These are phyloP conservation scores for Cucurbita ficifolia DNA, from an alignment of 306 rosid genomes.

Conservation along the genomic window DNA sequence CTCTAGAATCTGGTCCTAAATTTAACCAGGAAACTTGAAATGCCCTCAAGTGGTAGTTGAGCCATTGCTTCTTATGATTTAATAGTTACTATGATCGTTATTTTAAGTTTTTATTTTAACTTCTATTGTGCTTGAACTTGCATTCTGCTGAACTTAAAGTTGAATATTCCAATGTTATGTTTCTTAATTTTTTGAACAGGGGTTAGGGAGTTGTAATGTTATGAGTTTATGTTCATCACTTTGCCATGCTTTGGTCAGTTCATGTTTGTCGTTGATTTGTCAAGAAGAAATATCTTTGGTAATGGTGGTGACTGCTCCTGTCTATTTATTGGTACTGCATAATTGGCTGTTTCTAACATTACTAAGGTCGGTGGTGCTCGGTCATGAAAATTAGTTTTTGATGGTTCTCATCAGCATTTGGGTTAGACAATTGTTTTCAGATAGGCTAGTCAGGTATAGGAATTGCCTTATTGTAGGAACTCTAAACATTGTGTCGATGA, in stretches of 20 bases:
- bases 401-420: background rate
- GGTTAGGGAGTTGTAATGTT: no score
- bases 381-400: background rate
- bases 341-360: background rate
- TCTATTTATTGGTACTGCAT: background rate
- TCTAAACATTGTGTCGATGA: background rate
- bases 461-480: background rate
- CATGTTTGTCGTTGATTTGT: background rate
- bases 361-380: background rate
- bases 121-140: background rate
- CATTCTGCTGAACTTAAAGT: background rate
- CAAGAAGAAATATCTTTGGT: background rate
- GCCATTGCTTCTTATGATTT: background rate
- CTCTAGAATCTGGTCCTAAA: conserved; percentile 1
- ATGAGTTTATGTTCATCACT: background rate
- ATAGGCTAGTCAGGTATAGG: background rate
- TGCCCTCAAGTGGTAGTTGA: background rate
- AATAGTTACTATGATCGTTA: background rate
- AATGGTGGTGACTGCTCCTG: background rate
- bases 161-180: background rate
- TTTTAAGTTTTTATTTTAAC: background rate
- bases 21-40: background rate
- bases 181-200: background rate
- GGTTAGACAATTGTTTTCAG: background rate
- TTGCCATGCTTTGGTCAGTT: background rate